Evolutionary conservation across 495 filamentous ascomycete species (phyloP).

Genomic region (Aspergillus biplanus): DNA sequence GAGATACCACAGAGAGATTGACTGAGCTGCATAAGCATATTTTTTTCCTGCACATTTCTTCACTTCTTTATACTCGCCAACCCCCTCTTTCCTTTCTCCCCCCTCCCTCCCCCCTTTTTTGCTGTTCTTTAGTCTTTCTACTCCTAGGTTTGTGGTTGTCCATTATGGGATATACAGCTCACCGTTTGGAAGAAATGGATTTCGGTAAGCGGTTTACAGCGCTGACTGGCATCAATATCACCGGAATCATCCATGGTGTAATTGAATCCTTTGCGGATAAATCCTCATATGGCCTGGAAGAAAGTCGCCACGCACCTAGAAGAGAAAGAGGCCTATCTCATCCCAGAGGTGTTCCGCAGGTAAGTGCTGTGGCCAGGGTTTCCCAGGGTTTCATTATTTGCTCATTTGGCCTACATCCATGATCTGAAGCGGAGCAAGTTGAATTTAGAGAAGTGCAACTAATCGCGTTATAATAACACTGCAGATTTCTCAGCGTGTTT

Average conservation of each 20-base stretch:
- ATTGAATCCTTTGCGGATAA: constrained; percentile 12
- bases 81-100: neutral
- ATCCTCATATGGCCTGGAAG: constrained; percentile 13
- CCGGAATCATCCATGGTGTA: constrained; percentile 16
- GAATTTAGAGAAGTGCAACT: constrained; percentile 7
- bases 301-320: constrained; percentile 17
- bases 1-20: neutral
- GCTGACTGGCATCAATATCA: constrained; percentile 16
- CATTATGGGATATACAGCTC: neutral
- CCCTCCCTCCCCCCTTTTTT: neutral
- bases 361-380: neutral
- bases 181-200: constrained; percentile 2
- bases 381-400: neutral
- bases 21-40: neutral
- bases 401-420: neutral
- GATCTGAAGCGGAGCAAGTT: neutral
- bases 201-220: constrained; percentile 10
- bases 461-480: constrained; percentile 10
- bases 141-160: neutral
- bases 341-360: neutral
- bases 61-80: neutral
- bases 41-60: neutral
- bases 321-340: neutral
- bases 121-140: neutral
- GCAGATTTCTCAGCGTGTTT: neutral